A percentile compares a stretch with the other conserved stretches of the same genome.
phyloP scores from a whole-genome alignment of 2,329 filamentous ascomycete genomes.

The Pseudonectria buxi region DNA sequence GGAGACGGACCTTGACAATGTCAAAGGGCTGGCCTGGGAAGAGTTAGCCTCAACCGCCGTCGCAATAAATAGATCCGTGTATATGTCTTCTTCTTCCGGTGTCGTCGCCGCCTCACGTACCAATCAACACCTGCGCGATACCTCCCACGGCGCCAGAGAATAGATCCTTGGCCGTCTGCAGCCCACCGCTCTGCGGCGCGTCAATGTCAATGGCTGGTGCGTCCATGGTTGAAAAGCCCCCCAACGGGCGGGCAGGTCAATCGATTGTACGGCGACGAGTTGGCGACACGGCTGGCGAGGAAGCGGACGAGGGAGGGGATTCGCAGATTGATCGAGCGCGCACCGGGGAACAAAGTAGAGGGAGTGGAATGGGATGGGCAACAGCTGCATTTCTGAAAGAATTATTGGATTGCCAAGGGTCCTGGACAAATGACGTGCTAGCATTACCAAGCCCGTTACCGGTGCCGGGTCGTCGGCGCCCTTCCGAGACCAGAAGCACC shows the following conservation, averaged over 20 bases:
- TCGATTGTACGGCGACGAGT: too few species aligned
- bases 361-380: slow-evolving; percentile 4
- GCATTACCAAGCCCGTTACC: slow-evolving; percentile 24
- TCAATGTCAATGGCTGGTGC: slow-evolving; percentile 29
- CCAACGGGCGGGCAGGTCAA: slow-evolving; percentile 22
- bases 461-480: slow-evolving; percentile 16
- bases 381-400: slow-evolving; percentile 13
- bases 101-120: slow-evolving; percentile 39
- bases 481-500: background rate
- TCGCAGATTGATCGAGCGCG: background rate
- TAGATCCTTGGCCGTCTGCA: slow-evolving; percentile 77
- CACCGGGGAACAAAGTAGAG: background rate
- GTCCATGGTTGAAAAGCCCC: slow-evolving; percentile 27
- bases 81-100: background rate
- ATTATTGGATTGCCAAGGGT: slow-evolving; percentile 20
- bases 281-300: too few species aligned
- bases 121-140: slow-evolving; percentile 86
- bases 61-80: too few species aligned
- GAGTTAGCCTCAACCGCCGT: too few species aligned
- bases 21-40: slow-evolving; percentile 65
- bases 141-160: slow-evolving; percentile 87
- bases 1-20: slow-evolving; percentile 95
- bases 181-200: slow-evolving; percentile 27
- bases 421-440: slow-evolving; percentile 23
- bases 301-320: background rate